Evolutionary conservation across 306 rosid species (phyloP), one percentile per base, ranked within the genome.

Genomic region (Aeschynomene evenia): DNA sequence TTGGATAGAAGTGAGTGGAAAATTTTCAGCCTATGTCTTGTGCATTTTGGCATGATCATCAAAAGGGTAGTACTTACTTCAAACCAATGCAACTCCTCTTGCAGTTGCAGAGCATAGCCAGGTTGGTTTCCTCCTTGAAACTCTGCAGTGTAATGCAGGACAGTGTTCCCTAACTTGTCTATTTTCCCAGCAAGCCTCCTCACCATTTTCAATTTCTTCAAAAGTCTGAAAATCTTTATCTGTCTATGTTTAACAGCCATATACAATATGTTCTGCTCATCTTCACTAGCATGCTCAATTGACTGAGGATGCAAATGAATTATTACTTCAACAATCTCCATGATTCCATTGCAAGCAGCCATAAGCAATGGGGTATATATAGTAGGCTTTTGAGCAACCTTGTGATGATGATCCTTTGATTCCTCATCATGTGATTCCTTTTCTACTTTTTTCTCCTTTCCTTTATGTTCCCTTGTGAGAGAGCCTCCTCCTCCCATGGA

Each of bases 331-430:
- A 83, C 80, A 48, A 83, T 83, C 55, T 83, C 85, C 9, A 16
- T 45, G 12, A 83, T 77, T 59, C 87, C 87, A 20, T 20, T 73
- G 40, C 73, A 16, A 7, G 87, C 79, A 21, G 87, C 87, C 66
- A 60, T 63, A 39, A 83, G 77, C 82, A 83, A 83, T 13, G 85
- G 82, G 8, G 80, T 72, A n/a, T 77, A 73, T 34, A 13, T 42
- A 66, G 48, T 10, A 6, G 49, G 14, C 26, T 54, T 71, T 6
- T 58, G 16, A 9, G 16, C 15, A 58, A n/a, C 45, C 2, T 14
- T 54, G 29, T 21, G 28, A n/a, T n/a, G n/a, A n/a, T n/a, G n/a
- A 49, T 21, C 28, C 19, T 52, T 10, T 16, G 26, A 11, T 37
- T 37, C n/a, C 43, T 37, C 9, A 2, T 37, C 43, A 2, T 37